These are phyloP conservation scores for Hemisphaericaspora lyxosophila DNA, from an alignment of 1,139 yeast species.

Conservation along the genomic window DNA sequence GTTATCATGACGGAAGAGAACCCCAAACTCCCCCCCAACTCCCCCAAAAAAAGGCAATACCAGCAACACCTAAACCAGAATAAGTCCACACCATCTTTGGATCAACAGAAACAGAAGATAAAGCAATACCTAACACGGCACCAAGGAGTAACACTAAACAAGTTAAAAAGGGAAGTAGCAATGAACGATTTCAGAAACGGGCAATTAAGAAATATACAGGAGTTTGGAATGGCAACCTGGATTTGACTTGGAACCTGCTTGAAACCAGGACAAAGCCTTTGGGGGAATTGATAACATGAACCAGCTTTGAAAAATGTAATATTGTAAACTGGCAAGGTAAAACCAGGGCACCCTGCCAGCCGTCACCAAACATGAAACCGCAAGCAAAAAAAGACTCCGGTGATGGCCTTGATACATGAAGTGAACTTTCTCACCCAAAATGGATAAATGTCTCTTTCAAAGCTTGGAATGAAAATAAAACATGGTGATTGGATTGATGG, in stretches of 20 bases:
- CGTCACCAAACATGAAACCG: conserved; percentile 71
- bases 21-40: too few relatives aligned
- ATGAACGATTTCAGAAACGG: conserved; percentile 60
- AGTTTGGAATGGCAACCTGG: conserved; percentile 60
- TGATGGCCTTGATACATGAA: conserved; percentile 64
- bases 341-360: conserved; percentile 70
- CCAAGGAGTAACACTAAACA: conserved; percentile 66
- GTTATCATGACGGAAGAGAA: conserved; percentile 56
- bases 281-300: conserved; percentile 71
- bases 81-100: conserved; percentile 70
- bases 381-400: conserved; percentile 68
- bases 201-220: conserved; percentile 64
- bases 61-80: conserved; percentile 63
- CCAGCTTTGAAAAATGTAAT: conserved; percentile 67
- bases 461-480: conserved; percentile 59
- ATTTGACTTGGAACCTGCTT: conserved; percentile 47
- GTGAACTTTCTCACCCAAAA: conserved; percentile 52
- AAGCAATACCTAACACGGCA: conserved; percentile 68
- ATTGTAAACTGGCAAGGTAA: conserved; percentile 81
- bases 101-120: conserved; percentile 61
- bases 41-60: conserved; percentile 59
- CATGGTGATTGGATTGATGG: conserved; percentile 59
- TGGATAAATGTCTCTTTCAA: conserved; percentile 54
- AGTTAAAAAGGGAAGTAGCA: conserved; percentile 59
- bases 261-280: conserved; percentile 30